A percentile compares a stretch with the other conserved stretches of the same genome.
Conservation (phyloP, 2,329 filamentous ascomycete species). For the Venturia carpophila region DNA sequence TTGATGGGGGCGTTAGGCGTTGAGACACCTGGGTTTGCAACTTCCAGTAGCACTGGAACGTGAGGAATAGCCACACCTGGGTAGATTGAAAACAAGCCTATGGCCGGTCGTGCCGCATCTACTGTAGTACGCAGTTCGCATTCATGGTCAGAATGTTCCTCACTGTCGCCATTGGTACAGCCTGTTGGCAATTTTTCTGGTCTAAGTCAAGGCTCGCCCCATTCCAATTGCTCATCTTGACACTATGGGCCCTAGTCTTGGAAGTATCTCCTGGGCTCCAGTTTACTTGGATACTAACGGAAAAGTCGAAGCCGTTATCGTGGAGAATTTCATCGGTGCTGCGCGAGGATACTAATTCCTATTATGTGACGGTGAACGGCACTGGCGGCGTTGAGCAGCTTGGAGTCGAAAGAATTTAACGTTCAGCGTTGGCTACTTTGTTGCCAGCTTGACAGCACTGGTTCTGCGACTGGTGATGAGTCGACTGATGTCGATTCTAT, state of each 20-base stretch:
- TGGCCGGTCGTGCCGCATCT: too few species aligned
- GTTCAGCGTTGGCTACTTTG: neutral
- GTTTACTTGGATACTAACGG: neutral
- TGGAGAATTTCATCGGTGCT: neutral
- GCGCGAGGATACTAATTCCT: neutral
- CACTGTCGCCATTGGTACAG: neutral
- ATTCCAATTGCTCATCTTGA: neutral
- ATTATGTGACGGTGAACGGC: neutral
- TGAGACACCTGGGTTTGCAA: neutral
- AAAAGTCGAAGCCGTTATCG: neutral
- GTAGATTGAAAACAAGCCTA: neutral
- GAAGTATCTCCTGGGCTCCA: constrained; percentile 5
- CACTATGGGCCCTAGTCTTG: constrained; percentile 3
- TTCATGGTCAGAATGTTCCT: constrained; percentile 14
- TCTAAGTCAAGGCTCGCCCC: neutral
- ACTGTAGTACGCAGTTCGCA: neutral
- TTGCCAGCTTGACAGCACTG: neutral
- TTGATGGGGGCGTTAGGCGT: neutral
- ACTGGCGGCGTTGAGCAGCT: neutral
- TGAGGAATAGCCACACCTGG: neutral
- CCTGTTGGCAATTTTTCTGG: constrained; percentile 13
- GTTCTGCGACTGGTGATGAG: constrained; percentile 4
- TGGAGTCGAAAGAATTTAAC: neutral
- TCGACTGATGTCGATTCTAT: neutral
- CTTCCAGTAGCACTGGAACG: neutral